Percentiles rank a stretch among this genome's conserved stretches.
Evolutionary conservation across 352 stramenopile genomes (phyloP).

Genomic region (Pythium biforme): DNA sequence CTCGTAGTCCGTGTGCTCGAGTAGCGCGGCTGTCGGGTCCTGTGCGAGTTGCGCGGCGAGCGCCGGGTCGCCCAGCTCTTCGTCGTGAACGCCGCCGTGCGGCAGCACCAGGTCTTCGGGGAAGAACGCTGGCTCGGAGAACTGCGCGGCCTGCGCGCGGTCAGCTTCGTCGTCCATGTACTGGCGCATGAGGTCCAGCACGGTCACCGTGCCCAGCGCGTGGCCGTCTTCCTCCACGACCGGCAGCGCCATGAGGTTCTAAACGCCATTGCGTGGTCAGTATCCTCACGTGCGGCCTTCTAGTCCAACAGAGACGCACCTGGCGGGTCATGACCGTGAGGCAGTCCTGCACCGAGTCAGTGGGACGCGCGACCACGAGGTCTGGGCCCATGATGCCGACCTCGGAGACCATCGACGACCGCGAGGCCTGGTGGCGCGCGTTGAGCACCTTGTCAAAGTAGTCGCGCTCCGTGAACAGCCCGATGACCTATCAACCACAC

Average conservation of each 20-base stretch:
- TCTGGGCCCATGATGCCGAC: conserved; percentile 37
- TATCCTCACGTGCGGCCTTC: no score
- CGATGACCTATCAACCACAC: conserved; percentile 39
- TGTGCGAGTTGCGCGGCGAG: not conserved
- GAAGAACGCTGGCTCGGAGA: conserved; percentile 36
- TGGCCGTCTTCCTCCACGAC: conserved; percentile 42
- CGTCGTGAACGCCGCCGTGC: conserved; percentile 33
- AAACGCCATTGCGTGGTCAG: not conserved
- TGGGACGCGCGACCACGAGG: conserved; percentile 37
- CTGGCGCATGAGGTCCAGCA: conserved; percentile 38
- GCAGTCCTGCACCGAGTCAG: conserved; percentile 41
- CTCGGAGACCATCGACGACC: conserved; percentile 33
- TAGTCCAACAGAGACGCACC: conserved; percentile 12
- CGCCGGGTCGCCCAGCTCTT: conserved; percentile 24
- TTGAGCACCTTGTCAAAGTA: conserved; percentile 51
- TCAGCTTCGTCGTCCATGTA: conserved; percentile 28
- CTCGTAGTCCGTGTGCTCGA: conserved; percentile 28
- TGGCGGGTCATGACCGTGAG: conserved; percentile 40
- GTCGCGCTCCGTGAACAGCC: conserved; percentile 44
- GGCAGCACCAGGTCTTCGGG: conserved; percentile 32
- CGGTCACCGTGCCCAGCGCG: conserved; percentile 34
- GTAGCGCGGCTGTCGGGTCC: not conserved
- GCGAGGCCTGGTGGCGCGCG: conserved; percentile 26
- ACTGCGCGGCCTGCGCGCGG: conserved; percentile 5
- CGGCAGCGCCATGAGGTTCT: conserved; percentile 37